phyloP scores from a whole-genome alignment of 148 eudicot genomes.

The Tetragonia tetragonoides region DNA sequence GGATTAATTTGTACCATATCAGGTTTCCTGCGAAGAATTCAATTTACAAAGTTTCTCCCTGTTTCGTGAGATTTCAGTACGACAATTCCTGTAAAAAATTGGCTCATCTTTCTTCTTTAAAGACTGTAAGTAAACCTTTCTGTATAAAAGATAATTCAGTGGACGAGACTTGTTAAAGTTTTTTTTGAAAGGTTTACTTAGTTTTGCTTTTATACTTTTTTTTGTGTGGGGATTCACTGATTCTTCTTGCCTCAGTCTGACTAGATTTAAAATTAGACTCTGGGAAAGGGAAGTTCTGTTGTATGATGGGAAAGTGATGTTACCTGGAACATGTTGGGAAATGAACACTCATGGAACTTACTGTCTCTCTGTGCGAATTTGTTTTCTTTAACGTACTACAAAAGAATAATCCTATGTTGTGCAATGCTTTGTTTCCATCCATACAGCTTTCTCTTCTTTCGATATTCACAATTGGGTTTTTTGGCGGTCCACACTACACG shows the following conservation, averaged over 20 bases:
- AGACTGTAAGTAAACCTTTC: neutral
- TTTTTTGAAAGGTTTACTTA: neutral
- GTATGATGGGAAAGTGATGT: neutral
- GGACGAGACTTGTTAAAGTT: neutral
- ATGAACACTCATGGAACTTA: neutral
- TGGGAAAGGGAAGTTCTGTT: neutral
- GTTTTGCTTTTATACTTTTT: neutral
- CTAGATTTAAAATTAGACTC: neutral
- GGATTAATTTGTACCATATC: too few relatives aligned
- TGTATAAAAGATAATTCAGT: neutral
- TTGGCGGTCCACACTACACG: too few relatives aligned
- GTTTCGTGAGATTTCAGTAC: too few relatives aligned
- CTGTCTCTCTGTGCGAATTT: neutral
- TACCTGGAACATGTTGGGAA: neutral
- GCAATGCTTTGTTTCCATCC: too few relatives aligned
- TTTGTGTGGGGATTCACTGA: neutral
- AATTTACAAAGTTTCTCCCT: too few relatives aligned
- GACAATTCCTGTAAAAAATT: too few relatives aligned
- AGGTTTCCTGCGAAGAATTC: too few relatives aligned
- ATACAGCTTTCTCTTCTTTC: too few relatives aligned
- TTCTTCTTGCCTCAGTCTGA: neutral
- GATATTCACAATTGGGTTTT: too few relatives aligned
- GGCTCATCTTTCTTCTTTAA: too few relatives aligned
- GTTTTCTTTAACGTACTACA: neutral
- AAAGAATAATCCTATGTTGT: too few relatives aligned